Base-by-base conservation (phyloP, 257 asterid genomes). In the Gentiana dahurica region DNA sequence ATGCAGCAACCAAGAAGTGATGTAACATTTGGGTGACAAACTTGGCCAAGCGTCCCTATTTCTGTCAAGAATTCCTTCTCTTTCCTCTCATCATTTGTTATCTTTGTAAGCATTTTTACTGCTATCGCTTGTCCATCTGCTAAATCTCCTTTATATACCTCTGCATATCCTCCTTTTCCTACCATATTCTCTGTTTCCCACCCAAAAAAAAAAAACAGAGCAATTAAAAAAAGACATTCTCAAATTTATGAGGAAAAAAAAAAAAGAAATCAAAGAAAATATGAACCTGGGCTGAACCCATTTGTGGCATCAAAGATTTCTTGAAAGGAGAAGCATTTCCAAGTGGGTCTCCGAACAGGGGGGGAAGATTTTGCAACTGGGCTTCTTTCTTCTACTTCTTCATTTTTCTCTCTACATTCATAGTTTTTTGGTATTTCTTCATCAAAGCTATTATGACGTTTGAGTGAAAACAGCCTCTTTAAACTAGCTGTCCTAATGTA, bases 131-230 rank as follows among this genome's bases (percentile, higher is more conserved):
- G 73, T 5, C 98, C 98, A 63, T 79, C 80, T 67, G 73, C 83
- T 12, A 91, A 67, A 8, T 76, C 72, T 32, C 98, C 96, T 69
- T 68, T 91, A 83, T 83, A 91, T 1, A 91, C 98, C 87, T 88
- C 95, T n/a, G 98, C 96, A 69, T 68, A 87, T 9, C 98, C 98
- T 65, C 98, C 98, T 77, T 67, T 81, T 12, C 98, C 98, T 2
- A 81, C 98, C 82, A 91, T 65, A 54, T 87, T 83, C 8, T 79
- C 96, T 87, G 82, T 34, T 15, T 24, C 8, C n/a, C 51, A 54
- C 3, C 2, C 45, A 33, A 35, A 39, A 9, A 39, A n/a, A n/a
- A 58, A 15, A 46, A 15, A 48, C 33, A 3, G 15, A 36, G 52
- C 44, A 6, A 10, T 15, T 15, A 43, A 7, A 2, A 8, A 5